These are phyloP conservation scores for Exserohilum turcica DNA, from an alignment of 2,329 filamentous ascomycete species.

Conservation along the genomic window DNA sequence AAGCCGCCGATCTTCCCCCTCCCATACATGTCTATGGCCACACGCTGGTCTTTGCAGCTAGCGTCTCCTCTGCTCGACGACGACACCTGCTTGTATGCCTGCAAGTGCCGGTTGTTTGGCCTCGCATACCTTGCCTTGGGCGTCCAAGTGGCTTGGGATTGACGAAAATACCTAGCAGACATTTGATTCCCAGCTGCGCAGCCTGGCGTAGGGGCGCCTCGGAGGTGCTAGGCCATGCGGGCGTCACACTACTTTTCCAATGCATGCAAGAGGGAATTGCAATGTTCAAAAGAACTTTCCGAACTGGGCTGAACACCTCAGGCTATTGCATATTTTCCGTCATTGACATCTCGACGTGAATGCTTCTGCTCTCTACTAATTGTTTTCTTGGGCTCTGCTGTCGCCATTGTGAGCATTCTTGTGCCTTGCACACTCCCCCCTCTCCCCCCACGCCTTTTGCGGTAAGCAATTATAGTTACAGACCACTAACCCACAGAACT, in stretches of 20 bases:
- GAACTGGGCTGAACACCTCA: conserved; percentile 5
- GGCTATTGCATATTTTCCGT: conserved; percentile 5
- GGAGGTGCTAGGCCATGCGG: background rate
- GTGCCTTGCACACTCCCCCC: background rate
- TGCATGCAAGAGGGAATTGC: conserved; percentile 3
- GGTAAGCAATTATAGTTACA: background rate
- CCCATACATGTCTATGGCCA: background rate
- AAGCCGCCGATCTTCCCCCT: conserved; percentile 1
- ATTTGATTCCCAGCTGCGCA: conserved; percentile 18
- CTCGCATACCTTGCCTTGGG: conserved; percentile 10
- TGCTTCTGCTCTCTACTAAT: background rate
- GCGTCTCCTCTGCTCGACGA: conserved; percentile 15
- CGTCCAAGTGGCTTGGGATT: conserved; percentile 16
- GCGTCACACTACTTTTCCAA: conserved; percentile 2
- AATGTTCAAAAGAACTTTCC: conserved; percentile 8
- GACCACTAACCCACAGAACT: conserved; percentile 2
- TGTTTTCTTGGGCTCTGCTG: background rate
- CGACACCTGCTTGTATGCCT: conserved; percentile 21
- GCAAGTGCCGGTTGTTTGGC: conserved; percentile 17
- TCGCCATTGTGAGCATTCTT: background rate
- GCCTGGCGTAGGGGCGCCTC: conserved; percentile 1
- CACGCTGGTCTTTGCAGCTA: conserved; percentile 7
- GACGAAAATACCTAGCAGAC: conserved; percentile 13
- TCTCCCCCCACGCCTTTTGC: background rate
- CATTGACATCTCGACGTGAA: conserved; percentile 9